phyloP scores from a whole-genome alignment of 1,284 basidiomycete genomes.

The Marasmius sp. region DNA sequence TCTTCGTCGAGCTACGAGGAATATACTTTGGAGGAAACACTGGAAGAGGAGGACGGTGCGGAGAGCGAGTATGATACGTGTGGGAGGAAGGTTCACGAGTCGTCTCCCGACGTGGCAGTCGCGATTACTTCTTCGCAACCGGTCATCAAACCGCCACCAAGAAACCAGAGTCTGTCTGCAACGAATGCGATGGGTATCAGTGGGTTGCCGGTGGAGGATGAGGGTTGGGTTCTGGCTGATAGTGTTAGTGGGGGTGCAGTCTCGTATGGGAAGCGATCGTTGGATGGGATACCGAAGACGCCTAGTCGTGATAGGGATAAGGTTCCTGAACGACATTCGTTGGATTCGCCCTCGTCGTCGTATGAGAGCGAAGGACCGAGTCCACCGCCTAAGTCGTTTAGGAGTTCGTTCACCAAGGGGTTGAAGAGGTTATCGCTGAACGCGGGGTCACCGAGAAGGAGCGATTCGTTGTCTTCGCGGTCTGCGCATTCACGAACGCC shows the following conservation, averaged over 20 bases:
- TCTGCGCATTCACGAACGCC: constrained; percentile 27
- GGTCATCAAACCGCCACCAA: neutral
- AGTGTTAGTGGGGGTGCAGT: neutral
- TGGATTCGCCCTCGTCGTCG: constrained; percentile 4
- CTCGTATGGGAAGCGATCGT: neutral
- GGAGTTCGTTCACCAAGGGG: constrained; percentile 37
- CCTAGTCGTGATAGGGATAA: neutral
- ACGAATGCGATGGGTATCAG: neutral
- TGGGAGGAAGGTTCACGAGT: neutral
- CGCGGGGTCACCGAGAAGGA: constrained; percentile 32
- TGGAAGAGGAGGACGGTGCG: neutral
- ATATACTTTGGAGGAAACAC: neutral
- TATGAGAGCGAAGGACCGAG: constrained; percentile 29
- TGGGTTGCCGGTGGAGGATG: neutral
- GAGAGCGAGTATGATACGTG: neutral
- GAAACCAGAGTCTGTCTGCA: neutral
- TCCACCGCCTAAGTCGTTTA: constrained; percentile 41
- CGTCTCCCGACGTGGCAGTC: neutral
- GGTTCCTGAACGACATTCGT: constrained; percentile 5
- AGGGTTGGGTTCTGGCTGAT: neutral
- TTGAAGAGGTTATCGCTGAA: constrained; percentile 64
- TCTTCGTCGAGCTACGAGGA: neutral
- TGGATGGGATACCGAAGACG: neutral
- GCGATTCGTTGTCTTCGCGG: constrained; percentile 38
- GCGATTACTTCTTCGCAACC: neutral